Conservation (phyloP, 2,329 filamentous ascomycete species). For the Xylariaceae sp. region DNA sequence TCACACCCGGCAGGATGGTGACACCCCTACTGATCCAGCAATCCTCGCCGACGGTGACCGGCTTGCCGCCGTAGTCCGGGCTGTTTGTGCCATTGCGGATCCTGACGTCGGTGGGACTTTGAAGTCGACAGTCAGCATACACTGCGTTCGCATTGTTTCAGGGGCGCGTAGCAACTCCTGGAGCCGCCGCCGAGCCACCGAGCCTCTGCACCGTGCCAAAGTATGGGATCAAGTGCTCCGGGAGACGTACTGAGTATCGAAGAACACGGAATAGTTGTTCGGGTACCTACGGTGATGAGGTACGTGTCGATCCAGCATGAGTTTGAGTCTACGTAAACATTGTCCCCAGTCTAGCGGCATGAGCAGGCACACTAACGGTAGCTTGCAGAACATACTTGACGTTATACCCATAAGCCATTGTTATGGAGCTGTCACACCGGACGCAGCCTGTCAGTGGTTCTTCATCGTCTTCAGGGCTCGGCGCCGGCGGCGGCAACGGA, state of each 20-base stretch:
- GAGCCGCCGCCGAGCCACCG: too few species aligned
- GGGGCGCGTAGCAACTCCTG: too few species aligned
- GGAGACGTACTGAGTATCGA: slow-evolving; percentile 70
- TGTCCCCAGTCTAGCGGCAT: slow-evolving; percentile 48
- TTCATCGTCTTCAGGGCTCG: slow-evolving; percentile 57
- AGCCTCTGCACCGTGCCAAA: too few species aligned
- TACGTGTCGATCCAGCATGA: slow-evolving; percentile 72
- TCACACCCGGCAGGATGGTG: slow-evolving; percentile 67
- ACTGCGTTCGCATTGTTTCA: too few species aligned
- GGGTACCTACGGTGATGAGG: slow-evolving; percentile 63
- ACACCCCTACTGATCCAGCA: slow-evolving; percentile 72
- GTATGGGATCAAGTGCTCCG: too few species aligned
- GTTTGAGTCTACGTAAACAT: slow-evolving; percentile 69
- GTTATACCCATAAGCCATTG: slow-evolving; percentile 72
- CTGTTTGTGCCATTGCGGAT: slow-evolving; percentile 67
- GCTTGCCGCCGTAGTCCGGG: slow-evolving; percentile 65
- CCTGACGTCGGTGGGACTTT: slow-evolving; percentile 65
- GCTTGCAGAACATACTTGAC: slow-evolving; percentile 37
- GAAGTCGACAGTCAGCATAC: too few species aligned
- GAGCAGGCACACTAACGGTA: slow-evolving; percentile 4
- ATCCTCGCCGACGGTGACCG: slow-evolving; percentile 71
- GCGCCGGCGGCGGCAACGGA: slow-evolving; percentile 52
- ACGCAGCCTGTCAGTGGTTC: slow-evolving; percentile 55
- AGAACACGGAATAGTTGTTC: slow-evolving; percentile 74
- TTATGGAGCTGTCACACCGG: slow-evolving; percentile 63